A percentile compares a stretch with the other conserved stretches of the same genome.
phyloP scores from a whole-genome alignment of 495 filamentous ascomycete genomes.

The Penicillium silybi region DNA sequence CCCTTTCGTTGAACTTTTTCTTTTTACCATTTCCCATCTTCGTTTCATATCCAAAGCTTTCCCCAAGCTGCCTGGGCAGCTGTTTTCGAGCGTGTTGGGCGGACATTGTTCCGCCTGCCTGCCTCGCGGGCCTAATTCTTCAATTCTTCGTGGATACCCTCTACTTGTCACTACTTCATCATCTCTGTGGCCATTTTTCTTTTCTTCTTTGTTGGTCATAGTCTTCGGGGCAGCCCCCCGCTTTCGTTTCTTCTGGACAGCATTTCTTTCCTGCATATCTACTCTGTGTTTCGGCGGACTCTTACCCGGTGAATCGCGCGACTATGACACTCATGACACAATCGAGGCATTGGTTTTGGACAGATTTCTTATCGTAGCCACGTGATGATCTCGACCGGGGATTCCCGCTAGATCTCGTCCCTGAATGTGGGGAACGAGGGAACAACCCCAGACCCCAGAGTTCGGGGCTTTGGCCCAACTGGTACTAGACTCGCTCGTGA shows the following conservation, averaged over 20 bases:
- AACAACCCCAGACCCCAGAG: neutral
- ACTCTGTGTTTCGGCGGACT: conserved; percentile 7
- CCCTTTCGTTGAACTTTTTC: conserved; percentile 4
- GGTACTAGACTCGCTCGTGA: neutral
- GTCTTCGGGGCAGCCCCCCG: conserved; percentile 3
- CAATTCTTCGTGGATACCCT: conserved; percentile 29
- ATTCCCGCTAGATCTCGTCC: neutral
- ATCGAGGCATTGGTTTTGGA: conserved; percentile 16
- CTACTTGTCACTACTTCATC: conserved; percentile 13
- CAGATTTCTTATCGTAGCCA: neutral
- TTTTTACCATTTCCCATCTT: conserved; percentile 5
- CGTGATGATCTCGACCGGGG: neutral
- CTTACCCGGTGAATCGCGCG: conserved; percentile 6
- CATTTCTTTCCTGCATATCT: conserved; percentile 12
- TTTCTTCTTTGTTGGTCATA: conserved; percentile 7
- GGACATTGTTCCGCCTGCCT: conserved; percentile 4
- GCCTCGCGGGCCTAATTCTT: conserved; percentile 24
- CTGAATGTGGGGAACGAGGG: neutral
- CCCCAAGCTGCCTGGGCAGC: conserved; percentile 28
- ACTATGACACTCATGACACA: conserved; percentile 17
- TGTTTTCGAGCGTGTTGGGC: conserved; percentile 18
- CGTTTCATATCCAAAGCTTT: conserved; percentile 4
- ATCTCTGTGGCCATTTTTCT: conserved; percentile 7
- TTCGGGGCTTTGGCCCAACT: neutral
- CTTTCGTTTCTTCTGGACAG: conserved; percentile 16